phyloP scores from a whole-genome alignment of 495 filamentous ascomycete species.

The Mytilinidion resinicola region DNA sequence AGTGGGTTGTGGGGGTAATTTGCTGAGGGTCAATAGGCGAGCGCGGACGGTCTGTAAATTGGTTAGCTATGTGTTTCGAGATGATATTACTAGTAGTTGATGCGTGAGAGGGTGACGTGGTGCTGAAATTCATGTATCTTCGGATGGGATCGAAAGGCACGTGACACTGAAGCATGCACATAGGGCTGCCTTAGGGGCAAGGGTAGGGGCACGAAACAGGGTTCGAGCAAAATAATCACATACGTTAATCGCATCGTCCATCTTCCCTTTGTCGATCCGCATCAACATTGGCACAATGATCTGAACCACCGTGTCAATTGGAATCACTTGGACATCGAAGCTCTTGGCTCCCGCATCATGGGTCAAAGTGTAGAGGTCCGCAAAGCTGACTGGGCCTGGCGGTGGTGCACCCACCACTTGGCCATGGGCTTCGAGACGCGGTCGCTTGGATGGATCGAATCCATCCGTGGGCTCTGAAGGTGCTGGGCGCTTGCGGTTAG shows the following conservation, averaged over 20 bases:
- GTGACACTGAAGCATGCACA: constrained; percentile 7
- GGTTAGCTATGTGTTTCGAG: too few species aligned
- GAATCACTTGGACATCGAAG: constrained; percentile 75
- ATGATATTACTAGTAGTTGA: neutral
- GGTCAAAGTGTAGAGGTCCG: constrained; percentile 78
- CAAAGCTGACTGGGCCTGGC: constrained; percentile 66
- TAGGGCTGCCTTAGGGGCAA: neutral
- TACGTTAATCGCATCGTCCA: constrained; percentile 62
- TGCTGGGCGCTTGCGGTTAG: constrained; percentile 65
- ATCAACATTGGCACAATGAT: constrained; percentile 68
- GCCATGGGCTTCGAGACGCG: constrained; percentile 49
- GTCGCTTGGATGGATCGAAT: constrained; percentile 61
- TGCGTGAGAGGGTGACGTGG: neutral
- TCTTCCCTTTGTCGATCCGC: constrained; percentile 52
- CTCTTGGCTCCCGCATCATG: constrained; percentile 61
- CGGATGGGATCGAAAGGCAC: neutral
- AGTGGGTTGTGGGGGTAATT: constrained; percentile 26
- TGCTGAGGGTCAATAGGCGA: constrained; percentile 43
- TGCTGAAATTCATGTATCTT: neutral
- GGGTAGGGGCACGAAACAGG: neutral
- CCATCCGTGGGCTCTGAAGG: constrained; percentile 63
- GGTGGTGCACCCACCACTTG: constrained; percentile 53
- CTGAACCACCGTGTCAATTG: constrained; percentile 63
- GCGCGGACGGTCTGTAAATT: constrained; percentile 38
- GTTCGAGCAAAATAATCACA: neutral